phyloP scores from a whole-genome alignment of 257 asterid species.

The Oldenlandia corymbosa region DNA sequence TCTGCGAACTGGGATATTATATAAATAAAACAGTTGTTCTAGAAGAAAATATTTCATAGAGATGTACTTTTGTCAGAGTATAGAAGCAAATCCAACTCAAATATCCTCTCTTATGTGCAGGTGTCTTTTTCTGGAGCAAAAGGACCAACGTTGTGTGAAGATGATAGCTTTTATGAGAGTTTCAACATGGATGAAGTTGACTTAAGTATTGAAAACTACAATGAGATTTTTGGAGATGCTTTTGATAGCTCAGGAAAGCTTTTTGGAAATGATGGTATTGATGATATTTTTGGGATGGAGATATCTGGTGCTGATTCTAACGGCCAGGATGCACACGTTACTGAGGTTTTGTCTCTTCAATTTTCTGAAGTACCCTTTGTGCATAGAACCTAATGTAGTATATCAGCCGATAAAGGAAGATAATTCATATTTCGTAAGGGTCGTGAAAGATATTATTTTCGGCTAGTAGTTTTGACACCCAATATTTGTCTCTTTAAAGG shows the following conservation, averaged over 20 bases:
- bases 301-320: constrained; percentile 45
- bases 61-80: not conserved
- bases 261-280: constrained; percentile 49
- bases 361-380: not conserved
- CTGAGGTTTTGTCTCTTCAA: constrained; percentile 38
- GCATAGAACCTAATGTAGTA: not conserved
- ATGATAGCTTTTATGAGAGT: constrained; percentile 43
- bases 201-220: constrained; percentile 54
- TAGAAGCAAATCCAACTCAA: not conserved
- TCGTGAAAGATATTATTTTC: not conserved
- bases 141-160: constrained; percentile 35
- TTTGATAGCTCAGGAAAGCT: constrained; percentile 45
- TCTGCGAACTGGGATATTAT: no score
- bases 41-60: no score
- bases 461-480: not conserved
- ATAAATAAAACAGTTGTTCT: no score
- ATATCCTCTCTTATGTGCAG: constrained; percentile 36
- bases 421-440: not conserved
- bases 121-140: constrained; percentile 38
- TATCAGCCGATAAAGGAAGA: not conserved
- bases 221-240: constrained; percentile 61
- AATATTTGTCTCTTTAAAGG: not conserved
- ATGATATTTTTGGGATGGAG: constrained; percentile 52
- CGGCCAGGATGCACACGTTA: constrained; percentile 36
- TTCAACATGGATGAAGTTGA: constrained; percentile 66